Evolutionary conservation across 2,329 filamentous ascomycete genomes (phyloP), one percentile per base, ranked within the genome.

Genomic region (Beauveria bassiana): DNA sequence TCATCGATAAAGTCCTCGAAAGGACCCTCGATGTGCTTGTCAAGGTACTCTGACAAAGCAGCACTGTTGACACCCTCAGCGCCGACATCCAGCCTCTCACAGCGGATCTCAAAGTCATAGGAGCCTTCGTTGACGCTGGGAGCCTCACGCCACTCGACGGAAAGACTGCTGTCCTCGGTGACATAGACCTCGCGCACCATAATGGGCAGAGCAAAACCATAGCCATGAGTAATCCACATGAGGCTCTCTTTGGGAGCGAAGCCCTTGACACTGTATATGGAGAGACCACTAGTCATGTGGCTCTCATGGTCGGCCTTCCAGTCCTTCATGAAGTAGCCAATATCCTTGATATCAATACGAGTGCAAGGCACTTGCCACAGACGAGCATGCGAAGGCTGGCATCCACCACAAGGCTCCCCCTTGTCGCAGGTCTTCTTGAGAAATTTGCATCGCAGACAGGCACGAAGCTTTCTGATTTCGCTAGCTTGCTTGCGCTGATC

Each of bases 341-440:
- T 96, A 70, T 98, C 93, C 83, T 96, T 97, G 81, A 98, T 98
- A 75, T 97, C 93, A 71, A 97, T 96, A 64, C 93, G 90, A 46
- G 93, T 98, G 81, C 93, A 98, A 64, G 93, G 93, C 50, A 98
- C 93, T 77, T 97, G 93, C 93, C 93, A 98, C 58, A 98, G 82
- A 66, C 93, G 88, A 65, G 93, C 93, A 74, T 98, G 93, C 22
- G 93, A 96, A 56, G 93, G 93, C 78, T 96, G 90, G 79, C 93
- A 98, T 53, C 93, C 93, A 69, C 88, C 90, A 76, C 93, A 98
- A 62, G 93, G 93, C 78, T 97, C 93, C 65, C 93, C 93, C 80
- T 96, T 97, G 76, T 98, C 93, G 72, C 93, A 98, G 54, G 93
- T 97, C 84, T 98, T 98, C 84, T 98, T 98, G 74, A 98, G 82